A percentile compares a stretch with the other conserved stretches of the same genome.
Conservation (phyloP, 2,329 filamentous ascomycete species). For the Trichoderma sp. region DNA sequence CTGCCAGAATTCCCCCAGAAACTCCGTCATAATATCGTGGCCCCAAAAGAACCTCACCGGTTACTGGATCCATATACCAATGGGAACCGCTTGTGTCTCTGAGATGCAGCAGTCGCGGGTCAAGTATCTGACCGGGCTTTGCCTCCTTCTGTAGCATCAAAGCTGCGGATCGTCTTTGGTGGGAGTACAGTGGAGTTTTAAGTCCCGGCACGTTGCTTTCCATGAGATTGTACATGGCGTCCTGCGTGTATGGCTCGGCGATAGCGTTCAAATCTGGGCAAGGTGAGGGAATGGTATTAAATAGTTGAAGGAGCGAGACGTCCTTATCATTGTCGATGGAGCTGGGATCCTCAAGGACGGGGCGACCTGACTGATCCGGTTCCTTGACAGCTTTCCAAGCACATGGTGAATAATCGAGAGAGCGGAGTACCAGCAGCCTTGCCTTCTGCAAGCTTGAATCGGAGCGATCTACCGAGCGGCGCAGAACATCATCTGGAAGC, state of each 20-base stretch:
- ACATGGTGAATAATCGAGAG: constrained; percentile 52
- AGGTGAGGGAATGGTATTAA: constrained; percentile 71
- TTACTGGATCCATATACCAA: constrained; percentile 70
- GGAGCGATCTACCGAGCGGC: constrained; percentile 49
- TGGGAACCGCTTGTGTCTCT: constrained; percentile 56
- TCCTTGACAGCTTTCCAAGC: constrained; percentile 51
- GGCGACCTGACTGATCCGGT: constrained; percentile 1
- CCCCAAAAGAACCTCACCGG: constrained; percentile 59
- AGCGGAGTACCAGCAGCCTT: constrained; percentile 47
- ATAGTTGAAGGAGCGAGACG: constrained; percentile 63
- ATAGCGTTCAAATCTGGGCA: constrained; percentile 51
- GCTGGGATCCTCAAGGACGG: not conserved
- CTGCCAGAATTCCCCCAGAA: constrained; percentile 73
- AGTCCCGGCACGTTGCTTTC: constrained; percentile 54
- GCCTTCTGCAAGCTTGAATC: constrained; percentile 43
- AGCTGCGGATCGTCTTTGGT: constrained; percentile 76
- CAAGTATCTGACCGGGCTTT: constrained; percentile 60
- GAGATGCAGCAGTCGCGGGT: constrained; percentile 66
- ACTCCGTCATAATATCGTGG: constrained; percentile 70
- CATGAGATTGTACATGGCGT: constrained; percentile 56
- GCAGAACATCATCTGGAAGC: constrained; percentile 62
- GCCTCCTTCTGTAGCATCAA: constrained; percentile 80
- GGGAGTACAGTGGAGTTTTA: constrained; percentile 65
- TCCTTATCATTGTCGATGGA: constrained; percentile 35
- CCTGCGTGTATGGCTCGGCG: constrained; percentile 46